Conservation (phyloP, 225 moss, liverwort and hornwort genomes). For the Polytrichum commune region DNA sequence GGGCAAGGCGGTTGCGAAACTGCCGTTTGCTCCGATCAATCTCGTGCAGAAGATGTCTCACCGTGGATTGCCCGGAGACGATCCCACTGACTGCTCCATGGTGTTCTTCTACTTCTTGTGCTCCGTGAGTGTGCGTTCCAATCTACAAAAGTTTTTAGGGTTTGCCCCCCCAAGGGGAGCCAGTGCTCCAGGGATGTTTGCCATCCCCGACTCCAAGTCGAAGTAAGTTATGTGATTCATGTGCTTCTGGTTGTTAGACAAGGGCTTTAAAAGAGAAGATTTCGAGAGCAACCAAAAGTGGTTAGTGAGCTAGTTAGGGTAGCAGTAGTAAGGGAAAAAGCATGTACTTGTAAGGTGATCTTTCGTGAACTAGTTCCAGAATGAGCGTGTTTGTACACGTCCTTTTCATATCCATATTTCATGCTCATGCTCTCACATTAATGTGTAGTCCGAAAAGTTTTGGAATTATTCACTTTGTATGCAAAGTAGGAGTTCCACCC, state of each 20-base stretch:
- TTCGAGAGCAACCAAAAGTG: too few relatives aligned
- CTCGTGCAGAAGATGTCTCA: conserved; percentile 94
- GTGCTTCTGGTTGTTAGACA: too few relatives aligned
- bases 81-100: conserved; percentile 96
- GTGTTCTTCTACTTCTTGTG: conserved; percentile 94
- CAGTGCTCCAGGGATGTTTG: conserved; percentile 61
- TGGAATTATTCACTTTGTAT: too few relatives aligned
- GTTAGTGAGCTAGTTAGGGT: conserved; percentile 4
- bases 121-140: conserved; percentile 87
- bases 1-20: conserved; percentile 86
- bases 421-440: too few relatives aligned
- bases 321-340: conserved; percentile 14
- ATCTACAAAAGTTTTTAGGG: conserved; percentile 92
- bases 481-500: too few relatives aligned
- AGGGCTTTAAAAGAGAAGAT: too few relatives aligned
- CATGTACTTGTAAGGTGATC: conserved; percentile 21
- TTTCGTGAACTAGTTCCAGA: conserved; percentile 10
- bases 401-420: background rate
- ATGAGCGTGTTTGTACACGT: conserved; percentile 15
- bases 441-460: too few relatives aligned
- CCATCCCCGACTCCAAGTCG: conserved; percentile 72
- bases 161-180: conserved; percentile 87
- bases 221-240: conserved; percentile 23
- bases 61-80: conserved; percentile 86
- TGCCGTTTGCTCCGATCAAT: conserved; percentile 71